Evolutionary conservation across 306 rosid genomes (phyloP), one percentile per base, ranked within the genome.

Genomic region (Cicer bijugum): DNA sequence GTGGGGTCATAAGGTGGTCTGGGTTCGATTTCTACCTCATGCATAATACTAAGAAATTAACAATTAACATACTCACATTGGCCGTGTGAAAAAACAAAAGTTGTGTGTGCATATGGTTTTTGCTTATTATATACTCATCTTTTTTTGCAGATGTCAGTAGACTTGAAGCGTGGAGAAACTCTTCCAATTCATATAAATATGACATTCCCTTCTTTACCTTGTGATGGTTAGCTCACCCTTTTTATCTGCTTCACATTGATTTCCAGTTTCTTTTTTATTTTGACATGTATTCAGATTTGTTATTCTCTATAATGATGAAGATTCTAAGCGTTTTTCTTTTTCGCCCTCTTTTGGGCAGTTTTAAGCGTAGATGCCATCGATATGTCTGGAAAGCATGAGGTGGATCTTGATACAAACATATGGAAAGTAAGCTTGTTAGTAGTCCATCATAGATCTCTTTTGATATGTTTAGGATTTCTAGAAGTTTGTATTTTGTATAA

Each of bases 371-470:
- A 94, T 65, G 96, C 97, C 20, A 87, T 94, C 73, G 99, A 94
- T 77, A 87, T 94, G 99, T 94, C 99, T 10, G 99, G 99, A 67
- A 94, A 90, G 87, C 99, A 94, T 69, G 99, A 91, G 85, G 99
- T 94, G 79, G 99, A 94, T 87, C 97, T 94, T 15, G 99, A 94
- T 75, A 94, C 99, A 15, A 94, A 82, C 74, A 94, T 94, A 39
- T 94, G 97, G 99, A 94, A 94, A 84, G 99, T 94, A 81, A 86
- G 87, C n/a, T 42, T 10, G 12, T 77, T 58, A 56, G 11, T 56
- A 11, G 28, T 67, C 12, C 15, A 15, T 40, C 40, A 33, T 67
- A 37, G 23, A 35, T 67, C 1, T 33, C 6, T 11, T 67, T 44
- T 46, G 15, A 33, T 9, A 17, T 48, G 59, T 53, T 46, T 42